phyloP scores from a whole-genome alignment of 2,329 filamentous ascomycete genomes.

The Blumeria graminis region DNA sequence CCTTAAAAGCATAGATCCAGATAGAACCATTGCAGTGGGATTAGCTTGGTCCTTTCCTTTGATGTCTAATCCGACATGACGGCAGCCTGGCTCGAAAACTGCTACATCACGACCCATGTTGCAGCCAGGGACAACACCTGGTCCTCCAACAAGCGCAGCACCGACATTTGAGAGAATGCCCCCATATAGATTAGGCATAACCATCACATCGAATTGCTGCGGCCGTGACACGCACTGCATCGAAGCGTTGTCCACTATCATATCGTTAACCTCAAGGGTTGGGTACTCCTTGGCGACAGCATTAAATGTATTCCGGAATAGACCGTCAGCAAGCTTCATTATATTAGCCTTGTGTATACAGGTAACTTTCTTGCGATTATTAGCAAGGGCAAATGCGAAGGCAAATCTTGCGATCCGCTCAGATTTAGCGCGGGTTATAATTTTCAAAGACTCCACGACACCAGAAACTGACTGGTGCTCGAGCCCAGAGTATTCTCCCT shows the following conservation, averaged over 20 bases:
- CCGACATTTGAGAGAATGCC: slow-evolving; percentile 98
- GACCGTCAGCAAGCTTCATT: slow-evolving; percentile 98
- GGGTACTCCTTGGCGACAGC: slow-evolving; percentile 84
- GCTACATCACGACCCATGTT: slow-evolving; percentile 99
- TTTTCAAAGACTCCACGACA: slow-evolving; percentile 98
- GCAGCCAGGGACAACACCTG: slow-evolving; percentile 91
- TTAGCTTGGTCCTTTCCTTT: slow-evolving; percentile 99
- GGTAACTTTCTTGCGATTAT: slow-evolving; percentile 97
- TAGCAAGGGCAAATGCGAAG: slow-evolving; percentile 91
- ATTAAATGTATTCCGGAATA: slow-evolving; percentile 97
- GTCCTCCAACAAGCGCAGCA: slow-evolving; percentile 85
- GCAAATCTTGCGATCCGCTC: slow-evolving; percentile 99
- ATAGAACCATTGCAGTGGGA: slow-evolving; percentile 85
- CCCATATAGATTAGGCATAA: slow-evolving; percentile 98
- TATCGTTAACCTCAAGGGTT: slow-evolving; percentile 86
- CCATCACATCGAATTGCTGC: slow-evolving; percentile 98
- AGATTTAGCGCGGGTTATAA: slow-evolving; percentile 96
- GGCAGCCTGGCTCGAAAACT: slow-evolving; percentile 96
- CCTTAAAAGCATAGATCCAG: slow-evolving; percentile 87
- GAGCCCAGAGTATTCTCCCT: slow-evolving; percentile 96
- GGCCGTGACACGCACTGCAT: slow-evolving; percentile 96
- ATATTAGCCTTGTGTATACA: slow-evolving; percentile 99
- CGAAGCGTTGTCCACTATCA: slow-evolving; percentile 99
- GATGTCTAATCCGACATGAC: slow-evolving; percentile 97
- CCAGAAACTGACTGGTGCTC: slow-evolving; percentile 95